Evolutionary conservation across 2,329 filamentous ascomycete genomes (phyloP).

Genomic region (Alternaria sp.): DNA sequence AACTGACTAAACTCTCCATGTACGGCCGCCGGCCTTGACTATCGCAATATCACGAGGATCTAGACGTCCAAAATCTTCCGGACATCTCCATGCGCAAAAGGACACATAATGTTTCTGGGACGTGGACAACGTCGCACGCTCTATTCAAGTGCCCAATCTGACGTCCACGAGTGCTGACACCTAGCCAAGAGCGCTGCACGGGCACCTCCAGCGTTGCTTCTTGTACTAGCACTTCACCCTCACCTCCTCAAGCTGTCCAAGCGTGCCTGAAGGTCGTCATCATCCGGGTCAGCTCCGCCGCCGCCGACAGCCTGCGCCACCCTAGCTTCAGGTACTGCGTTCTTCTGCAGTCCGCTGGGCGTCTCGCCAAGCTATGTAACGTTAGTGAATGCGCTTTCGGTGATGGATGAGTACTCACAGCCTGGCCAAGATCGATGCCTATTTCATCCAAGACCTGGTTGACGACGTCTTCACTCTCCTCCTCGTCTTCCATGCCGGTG

Average conservation of each 20-base stretch:
- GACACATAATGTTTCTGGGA: background rate
- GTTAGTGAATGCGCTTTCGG: slow-evolving; percentile 20
- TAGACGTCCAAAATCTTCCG: background rate
- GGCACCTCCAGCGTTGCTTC: slow-evolving; percentile 1
- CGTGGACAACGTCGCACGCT: background rate
- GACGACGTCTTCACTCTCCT: slow-evolving; percentile 95
- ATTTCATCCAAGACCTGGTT: slow-evolving; percentile 98
- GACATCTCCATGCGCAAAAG: background rate
- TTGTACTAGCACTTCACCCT: slow-evolving; percentile 14
- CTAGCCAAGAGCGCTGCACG: background rate
- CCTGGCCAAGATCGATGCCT: slow-evolving; percentile 88
- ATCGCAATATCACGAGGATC: background rate
- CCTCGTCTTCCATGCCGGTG: slow-evolving; percentile 88
- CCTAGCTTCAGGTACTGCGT: slow-evolving; percentile 74
- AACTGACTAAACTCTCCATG: slow-evolving; percentile 11
- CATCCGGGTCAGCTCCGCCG: slow-evolving; percentile 73
- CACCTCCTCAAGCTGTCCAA: slow-evolving; percentile 81
- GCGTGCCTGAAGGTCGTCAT: slow-evolving; percentile 93
- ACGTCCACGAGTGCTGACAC: background rate
- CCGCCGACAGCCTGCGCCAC: slow-evolving; percentile 87
- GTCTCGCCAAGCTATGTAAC: slow-evolving; percentile 82
- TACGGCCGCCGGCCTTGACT: background rate
- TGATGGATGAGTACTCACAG: slow-evolving; percentile 66
- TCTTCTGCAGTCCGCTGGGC: slow-evolving; percentile 81
- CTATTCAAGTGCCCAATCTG: background rate